These are phyloP conservation scores for Colletotrichum tropicale DNA, from an alignment of 2,329 filamentous ascomycete species.

Conservation along the genomic window DNA sequence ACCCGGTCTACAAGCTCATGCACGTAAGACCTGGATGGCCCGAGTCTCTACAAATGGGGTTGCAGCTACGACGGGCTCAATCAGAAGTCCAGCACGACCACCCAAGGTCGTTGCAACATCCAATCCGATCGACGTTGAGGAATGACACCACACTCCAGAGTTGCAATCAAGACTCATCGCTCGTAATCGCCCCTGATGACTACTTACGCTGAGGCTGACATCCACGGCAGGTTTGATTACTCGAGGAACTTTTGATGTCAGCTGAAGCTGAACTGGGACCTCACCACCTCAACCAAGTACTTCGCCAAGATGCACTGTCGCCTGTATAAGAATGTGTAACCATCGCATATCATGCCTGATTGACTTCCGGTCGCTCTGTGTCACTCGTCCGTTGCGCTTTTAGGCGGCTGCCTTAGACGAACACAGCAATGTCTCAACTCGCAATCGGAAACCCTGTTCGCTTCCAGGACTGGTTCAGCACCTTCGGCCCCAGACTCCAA, in stretches of 20 bases:
- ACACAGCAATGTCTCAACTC: not conserved
- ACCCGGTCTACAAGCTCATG: not conserved
- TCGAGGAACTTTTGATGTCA: not conserved
- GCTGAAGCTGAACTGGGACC: not conserved
- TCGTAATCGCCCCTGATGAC: not conserved
- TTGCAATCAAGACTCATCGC: not conserved
- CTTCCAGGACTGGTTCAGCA: not conserved
- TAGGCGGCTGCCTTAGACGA: not conserved
- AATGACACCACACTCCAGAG: not conserved
- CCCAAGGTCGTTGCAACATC: not conserved
- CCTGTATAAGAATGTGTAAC: not conserved
- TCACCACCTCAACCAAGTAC: not conserved
- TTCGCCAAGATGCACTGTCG: not conserved
- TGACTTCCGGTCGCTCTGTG: not conserved
- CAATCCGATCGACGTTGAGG: not conserved
- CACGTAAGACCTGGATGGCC: not conserved
- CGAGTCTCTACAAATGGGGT: not conserved
- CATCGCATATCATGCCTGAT: not conserved
- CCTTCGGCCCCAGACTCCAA: not conserved
- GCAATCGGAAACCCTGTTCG: not conserved
- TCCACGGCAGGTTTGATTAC: not conserved
- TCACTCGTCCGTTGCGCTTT: accelerated
- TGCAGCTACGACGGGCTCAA: not conserved
- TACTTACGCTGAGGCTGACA: not conserved
- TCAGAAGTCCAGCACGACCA: not conserved